phyloP scores from a whole-genome alignment of 345 rosid genomes.

The Aegle marmelos region DNA sequence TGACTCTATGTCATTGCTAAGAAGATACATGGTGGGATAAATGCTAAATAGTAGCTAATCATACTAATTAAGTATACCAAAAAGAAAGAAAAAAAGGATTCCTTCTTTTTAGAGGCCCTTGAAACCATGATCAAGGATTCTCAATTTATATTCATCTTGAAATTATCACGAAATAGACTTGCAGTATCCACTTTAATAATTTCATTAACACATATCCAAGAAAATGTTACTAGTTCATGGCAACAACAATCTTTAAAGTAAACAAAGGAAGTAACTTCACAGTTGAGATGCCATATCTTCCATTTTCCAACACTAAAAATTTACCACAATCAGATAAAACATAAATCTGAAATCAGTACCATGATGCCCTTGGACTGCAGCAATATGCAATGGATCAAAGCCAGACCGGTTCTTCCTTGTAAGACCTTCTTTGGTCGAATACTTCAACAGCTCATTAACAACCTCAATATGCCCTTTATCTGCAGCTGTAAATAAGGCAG shows the following conservation, averaged over 20 bases:
- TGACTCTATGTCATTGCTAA: background rate
- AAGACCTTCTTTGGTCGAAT: constrained; percentile 70
- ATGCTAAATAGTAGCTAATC: background rate
- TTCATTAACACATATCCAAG: background rate
- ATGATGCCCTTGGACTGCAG: constrained; percentile 84
- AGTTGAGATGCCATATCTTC: background rate
- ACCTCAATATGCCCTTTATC: constrained; percentile 92
- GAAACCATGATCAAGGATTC: background rate
- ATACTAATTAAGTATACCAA: background rate
- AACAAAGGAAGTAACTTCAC: background rate
- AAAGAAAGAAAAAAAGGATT: background rate
- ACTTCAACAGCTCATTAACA: constrained; percentile 77
- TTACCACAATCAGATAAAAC: background rate
- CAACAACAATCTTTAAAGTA: background rate
- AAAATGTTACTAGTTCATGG: background rate
- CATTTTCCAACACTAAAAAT: background rate
- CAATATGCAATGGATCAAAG: constrained; percentile 82
- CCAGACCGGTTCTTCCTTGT: constrained; percentile 75
- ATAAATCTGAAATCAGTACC: constrained; percentile 43
- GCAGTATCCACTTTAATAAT: background rate
- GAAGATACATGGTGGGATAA: background rate
- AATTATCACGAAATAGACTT: background rate
- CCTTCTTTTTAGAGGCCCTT: background rate
- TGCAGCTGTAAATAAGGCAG: constrained; percentile 81
- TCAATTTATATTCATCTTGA: background rate